phyloP scores from a whole-genome alignment of 805 yeast species.

The Wickerhamomyces strasburgensis region DNA sequence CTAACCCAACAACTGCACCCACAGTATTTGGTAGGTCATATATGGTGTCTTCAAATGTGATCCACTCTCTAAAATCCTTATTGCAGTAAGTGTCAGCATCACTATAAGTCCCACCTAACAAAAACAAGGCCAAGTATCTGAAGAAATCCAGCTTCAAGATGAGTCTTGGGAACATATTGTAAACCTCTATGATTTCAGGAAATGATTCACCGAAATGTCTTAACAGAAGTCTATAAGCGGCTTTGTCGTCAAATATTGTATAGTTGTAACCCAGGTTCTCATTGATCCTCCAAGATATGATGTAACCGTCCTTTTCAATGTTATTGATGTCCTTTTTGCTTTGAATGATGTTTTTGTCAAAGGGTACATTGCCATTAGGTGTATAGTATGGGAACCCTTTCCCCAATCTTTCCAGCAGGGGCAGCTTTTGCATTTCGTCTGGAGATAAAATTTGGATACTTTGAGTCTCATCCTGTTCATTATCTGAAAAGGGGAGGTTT shows the following conservation, averaged over 20 bases:
- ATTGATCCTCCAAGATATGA: constrained; percentile 9
- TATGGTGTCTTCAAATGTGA: constrained; percentile 30
- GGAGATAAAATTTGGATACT: too few species aligned
- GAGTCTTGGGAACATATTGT: constrained; percentile 45
- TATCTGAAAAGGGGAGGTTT: too few species aligned
- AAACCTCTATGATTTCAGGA: constrained; percentile 52
- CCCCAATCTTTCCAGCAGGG: constrained; percentile 11
- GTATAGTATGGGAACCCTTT: constrained; percentile 11
- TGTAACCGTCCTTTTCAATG: constrained; percentile 23
- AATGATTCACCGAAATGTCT: constrained; percentile 32
- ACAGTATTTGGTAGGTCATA: constrained; percentile 28
- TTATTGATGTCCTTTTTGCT: constrained; percentile 41
- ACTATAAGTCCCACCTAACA: constrained; percentile 58
- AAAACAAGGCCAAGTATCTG: constrained; percentile 45
- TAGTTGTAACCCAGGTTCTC: constrained; percentile 12
- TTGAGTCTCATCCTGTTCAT: too few species aligned
- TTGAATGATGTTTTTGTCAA: constrained; percentile 20
- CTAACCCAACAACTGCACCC: constrained; percentile 53
- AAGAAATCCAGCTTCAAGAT: constrained; percentile 52
- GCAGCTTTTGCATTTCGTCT: constrained; percentile 7
- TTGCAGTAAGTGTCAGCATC: constrained; percentile 50
- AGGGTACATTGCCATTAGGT: constrained; percentile 19
- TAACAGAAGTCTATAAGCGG: constrained; percentile 32
- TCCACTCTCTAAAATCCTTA: constrained; percentile 56
- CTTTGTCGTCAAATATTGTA: constrained; percentile 31